These are phyloP conservation scores for Prunus armeniaca DNA, from an alignment of 306 rosid genomes.

Conservation along the genomic window DNA sequence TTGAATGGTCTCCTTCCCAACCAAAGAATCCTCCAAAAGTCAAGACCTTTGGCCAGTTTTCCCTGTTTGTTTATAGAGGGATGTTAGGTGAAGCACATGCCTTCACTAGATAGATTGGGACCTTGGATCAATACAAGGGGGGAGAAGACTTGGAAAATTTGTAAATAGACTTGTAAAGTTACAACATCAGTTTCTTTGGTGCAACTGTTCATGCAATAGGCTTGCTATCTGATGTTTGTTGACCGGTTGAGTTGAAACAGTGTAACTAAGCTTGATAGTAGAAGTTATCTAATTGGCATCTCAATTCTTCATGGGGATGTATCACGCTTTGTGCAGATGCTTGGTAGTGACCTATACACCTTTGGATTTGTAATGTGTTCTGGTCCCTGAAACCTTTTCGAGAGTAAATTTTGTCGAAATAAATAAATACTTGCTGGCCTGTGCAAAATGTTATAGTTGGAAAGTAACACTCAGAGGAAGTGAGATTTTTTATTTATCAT, in stretches of 20 bases:
- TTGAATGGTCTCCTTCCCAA: constrained; percentile 25
- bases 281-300: background rate
- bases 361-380: background rate
- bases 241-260: background rate
- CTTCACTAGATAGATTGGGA: constrained; percentile 20
- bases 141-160: constrained; percentile 8
- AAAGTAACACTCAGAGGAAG: background rate
- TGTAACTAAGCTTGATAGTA: background rate
- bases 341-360: background rate
- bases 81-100: constrained; percentile 47
- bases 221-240: background rate
- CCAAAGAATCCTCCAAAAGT: constrained; percentile 32
- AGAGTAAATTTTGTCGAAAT: no score
- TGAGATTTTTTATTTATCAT: background rate
- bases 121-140: constrained; percentile 16
- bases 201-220: background rate
- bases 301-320: background rate
- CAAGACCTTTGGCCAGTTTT: constrained; percentile 27
- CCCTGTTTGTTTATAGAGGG: constrained; percentile 23
- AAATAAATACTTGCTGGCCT: background rate
- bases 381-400: background rate
- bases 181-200: background rate
- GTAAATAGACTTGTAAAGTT: background rate
- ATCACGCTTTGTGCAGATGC: background rate
- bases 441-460: background rate